These are phyloP conservation scores for Exophiala sp. DNA, from an alignment of 2,329 filamentous ascomycete genomes.

Conservation along the genomic window DNA sequence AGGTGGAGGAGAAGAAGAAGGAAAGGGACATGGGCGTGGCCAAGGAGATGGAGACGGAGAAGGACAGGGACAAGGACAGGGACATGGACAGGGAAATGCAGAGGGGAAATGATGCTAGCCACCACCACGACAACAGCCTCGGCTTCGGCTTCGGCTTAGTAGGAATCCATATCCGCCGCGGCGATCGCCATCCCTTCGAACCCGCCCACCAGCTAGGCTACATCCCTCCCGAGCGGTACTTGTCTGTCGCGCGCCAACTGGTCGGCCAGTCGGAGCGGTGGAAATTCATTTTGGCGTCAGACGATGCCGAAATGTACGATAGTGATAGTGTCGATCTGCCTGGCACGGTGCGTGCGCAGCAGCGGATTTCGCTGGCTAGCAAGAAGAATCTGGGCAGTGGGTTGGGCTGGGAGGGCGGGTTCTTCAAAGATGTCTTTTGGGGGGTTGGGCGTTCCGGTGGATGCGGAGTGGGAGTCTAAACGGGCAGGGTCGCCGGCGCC, in stretches of 20 bases:
- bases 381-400: slow-evolving; percentile 51
- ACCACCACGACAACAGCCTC: too few species aligned
- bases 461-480: slow-evolving; percentile 29
- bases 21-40: slow-evolving; percentile 18
- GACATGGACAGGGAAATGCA: slow-evolving; percentile 41
- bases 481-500: slow-evolving; percentile 15
- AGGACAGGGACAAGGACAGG: neutral
- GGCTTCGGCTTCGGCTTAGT: too few species aligned
- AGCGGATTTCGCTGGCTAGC: slow-evolving; percentile 71
- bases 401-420: slow-evolving; percentile 83
- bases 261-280: slow-evolving; percentile 20
- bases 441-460: slow-evolving; percentile 56
- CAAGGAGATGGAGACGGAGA: slow-evolving; percentile 37
- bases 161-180: slow-evolving; percentile 72
- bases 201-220: slow-evolving; percentile 72
- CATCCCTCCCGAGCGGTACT: slow-evolving; percentile 65
- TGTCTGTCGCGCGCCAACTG: slow-evolving; percentile 52
- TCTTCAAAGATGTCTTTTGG: slow-evolving; percentile 77
- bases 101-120: too few species aligned
- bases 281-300: slow-evolving; percentile 60
- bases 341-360: slow-evolving; percentile 58
- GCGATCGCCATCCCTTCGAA: slow-evolving; percentile 71
- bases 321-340: slow-evolving; percentile 40
- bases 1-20: too few species aligned
- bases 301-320: slow-evolving; percentile 70